A percentile compares a stretch with the other conserved stretches of the same genome.
Conservation (phyloP, 768 basidiomycete species). For the Russula ochroleuca region DNA sequence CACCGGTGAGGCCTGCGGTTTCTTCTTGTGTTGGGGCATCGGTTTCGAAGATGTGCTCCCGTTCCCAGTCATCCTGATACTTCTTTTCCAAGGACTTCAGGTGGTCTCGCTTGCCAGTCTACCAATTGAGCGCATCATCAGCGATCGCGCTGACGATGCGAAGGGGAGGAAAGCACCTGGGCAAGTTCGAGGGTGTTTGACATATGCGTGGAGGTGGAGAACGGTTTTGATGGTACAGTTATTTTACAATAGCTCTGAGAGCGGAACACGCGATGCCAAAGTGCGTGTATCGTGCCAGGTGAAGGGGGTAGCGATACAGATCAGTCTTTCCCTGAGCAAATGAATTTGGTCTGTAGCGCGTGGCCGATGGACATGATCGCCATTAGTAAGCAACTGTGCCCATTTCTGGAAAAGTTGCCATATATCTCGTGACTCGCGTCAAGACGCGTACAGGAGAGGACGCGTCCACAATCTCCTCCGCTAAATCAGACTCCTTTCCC, state of each 20-base stretch:
- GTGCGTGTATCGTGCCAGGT: conserved; percentile 21
- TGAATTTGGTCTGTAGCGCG: background rate
- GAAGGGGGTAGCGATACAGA: conserved; percentile 13
- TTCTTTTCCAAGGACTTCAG: conserved; percentile 76
- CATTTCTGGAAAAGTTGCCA: too few species aligned
- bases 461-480: background rate
- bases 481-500: background rate
- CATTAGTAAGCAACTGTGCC: conserved; percentile 8
- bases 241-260: conserved; percentile 28
- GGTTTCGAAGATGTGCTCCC: conserved; percentile 76
- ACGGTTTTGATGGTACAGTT: conserved; percentile 24
- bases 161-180: conserved; percentile 29
- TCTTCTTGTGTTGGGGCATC: conserved; percentile 71
- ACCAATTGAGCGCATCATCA: conserved; percentile 21
- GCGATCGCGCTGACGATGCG: conserved; percentile 2
- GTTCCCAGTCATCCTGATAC: conserved; percentile 80
- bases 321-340: conserved; percentile 6
- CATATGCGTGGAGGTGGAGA: conserved; percentile 15
- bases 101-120: conserved; percentile 94
- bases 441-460: conserved; percentile 4
- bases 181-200: conserved; percentile 35
- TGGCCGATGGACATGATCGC: background rate
- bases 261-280: conserved; percentile 21
- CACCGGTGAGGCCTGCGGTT: conserved; percentile 55
- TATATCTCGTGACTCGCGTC: conserved; percentile 7